Conservation (phyloP, 345 rosid genomes). For the Brassica cretica region DNA sequence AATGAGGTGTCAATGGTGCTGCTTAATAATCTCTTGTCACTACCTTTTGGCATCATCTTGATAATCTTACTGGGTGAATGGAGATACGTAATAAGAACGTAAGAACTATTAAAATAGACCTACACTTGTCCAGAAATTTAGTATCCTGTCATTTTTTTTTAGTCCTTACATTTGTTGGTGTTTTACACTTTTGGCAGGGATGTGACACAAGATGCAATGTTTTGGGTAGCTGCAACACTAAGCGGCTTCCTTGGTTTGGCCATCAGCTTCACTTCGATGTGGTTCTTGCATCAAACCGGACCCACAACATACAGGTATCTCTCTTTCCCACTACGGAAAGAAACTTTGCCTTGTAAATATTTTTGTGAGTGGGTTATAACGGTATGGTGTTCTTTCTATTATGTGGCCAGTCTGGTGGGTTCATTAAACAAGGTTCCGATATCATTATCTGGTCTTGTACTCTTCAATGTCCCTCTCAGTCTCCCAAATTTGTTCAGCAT, state of each 20-base stretch:
- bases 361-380: constrained; percentile 9
- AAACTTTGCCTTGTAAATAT: background rate
- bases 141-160: background rate
- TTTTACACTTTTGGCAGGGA: constrained; percentile 50
- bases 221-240: constrained; percentile 83
- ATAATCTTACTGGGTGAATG: constrained; percentile 69
- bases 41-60: constrained; percentile 70
- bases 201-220: constrained; percentile 64
- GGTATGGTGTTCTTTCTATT: background rate
- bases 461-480: constrained; percentile 85
- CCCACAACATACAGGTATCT: constrained; percentile 86
- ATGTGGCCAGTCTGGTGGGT: constrained; percentile 70
- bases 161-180: background rate
- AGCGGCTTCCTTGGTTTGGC: constrained; percentile 94
- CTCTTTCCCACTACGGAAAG: background rate
- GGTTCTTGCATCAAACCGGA: constrained; percentile 95
- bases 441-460: constrained; percentile 66
- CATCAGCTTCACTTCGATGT: constrained; percentile 93
- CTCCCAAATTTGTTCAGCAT: constrained; percentile 76
- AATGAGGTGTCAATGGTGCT: constrained; percentile 92
- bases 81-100: constrained; percentile 70
- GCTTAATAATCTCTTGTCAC: constrained; percentile 78
- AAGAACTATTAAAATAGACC: constrained; percentile 34
- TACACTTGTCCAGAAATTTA: background rate
- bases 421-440: constrained; percentile 92